Evolutionary conservation across 257 asterid species (phyloP).

Genomic region (Cynanchum wilfordii): DNA sequence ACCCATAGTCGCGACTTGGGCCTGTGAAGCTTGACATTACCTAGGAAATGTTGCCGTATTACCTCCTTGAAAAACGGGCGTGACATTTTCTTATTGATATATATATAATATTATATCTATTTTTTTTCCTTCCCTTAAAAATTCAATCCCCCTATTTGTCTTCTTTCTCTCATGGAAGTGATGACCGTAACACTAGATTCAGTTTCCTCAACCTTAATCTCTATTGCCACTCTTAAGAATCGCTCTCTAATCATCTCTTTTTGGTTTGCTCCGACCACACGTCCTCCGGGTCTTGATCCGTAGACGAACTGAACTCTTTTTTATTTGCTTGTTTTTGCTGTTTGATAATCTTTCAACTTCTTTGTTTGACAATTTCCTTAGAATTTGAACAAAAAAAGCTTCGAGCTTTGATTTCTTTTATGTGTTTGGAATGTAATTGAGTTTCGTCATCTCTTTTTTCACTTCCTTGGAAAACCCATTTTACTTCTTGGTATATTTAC

Average conservation of each 20-base stretch:
- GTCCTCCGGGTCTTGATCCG: constrained; percentile 94
- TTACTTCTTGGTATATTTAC: not conserved
- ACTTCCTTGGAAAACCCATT: constrained; percentile 4
- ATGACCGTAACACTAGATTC: constrained; percentile 34
- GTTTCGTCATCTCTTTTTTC: constrained; percentile 3
- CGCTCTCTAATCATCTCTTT: constrained; percentile 58
- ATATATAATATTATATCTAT: not conserved
- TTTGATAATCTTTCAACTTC: not conserved
- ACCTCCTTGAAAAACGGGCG: no score
- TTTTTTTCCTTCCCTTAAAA: constrained; percentile 8
- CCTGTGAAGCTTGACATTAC: no score
- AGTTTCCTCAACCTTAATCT: constrained; percentile 23
- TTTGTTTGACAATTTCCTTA: not conserved
- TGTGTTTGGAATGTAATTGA: not conserved
- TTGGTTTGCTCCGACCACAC: constrained; percentile 85
- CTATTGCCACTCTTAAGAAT: constrained; percentile 35
- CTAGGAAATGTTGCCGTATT: no score
- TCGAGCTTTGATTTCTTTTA: not conserved
- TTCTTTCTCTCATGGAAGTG: constrained; percentile 29
- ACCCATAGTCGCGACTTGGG: no score
- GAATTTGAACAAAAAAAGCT: not conserved
- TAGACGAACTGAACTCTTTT: constrained; percentile 18
- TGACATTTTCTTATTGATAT: constrained; percentile 33
- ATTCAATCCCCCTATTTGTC: constrained; percentile 15
- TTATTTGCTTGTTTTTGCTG: not conserved